Percentiles rank a stretch among this genome's conserved stretches.
phyloP scores from a whole-genome alignment of 208 protist species.

The Wallacemonas sp. region DNA sequence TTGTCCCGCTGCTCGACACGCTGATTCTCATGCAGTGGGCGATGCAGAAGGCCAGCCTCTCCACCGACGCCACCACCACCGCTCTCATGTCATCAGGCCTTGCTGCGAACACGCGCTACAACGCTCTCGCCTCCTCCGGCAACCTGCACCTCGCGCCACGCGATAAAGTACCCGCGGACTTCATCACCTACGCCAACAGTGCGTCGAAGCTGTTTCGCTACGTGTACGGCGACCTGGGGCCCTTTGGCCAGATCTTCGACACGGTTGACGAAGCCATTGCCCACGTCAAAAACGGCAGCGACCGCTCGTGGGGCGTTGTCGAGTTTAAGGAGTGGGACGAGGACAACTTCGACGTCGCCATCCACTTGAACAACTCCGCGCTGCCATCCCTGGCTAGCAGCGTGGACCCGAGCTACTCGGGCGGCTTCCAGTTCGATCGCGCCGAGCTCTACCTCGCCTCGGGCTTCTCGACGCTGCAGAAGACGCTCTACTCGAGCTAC shows the following conservation, averaged over 20 bases:
- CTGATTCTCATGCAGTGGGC: conserved; percentile 32
- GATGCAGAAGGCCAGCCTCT: conserved; percentile 16
- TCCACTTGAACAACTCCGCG: conserved; percentile 46
- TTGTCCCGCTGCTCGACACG: conserved; percentile 21
- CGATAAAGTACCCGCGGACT: conserved; percentile 16
- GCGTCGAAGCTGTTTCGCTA: conserved; percentile 38
- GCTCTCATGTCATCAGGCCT: conserved; percentile 26
- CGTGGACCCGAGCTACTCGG: conserved; percentile 30
- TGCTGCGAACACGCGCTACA: conserved; percentile 26
- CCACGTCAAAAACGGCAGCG: background rate
- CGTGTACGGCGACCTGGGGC: conserved; percentile 31
- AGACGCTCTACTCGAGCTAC: conserved; percentile 38
- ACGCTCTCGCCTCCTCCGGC: conserved; percentile 43
- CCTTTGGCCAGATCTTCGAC: conserved; percentile 25
- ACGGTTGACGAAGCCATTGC: conserved; percentile 34
- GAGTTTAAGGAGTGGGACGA: conserved; percentile 35
- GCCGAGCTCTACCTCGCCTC: conserved; percentile 48
- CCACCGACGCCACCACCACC: conserved; percentile 8
- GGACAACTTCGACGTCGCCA: conserved; percentile 44
- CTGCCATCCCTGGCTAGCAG: conserved; percentile 33
- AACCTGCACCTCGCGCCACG: conserved; percentile 45
- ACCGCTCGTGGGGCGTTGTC: conserved; percentile 39
- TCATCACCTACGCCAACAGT: conserved; percentile 39
- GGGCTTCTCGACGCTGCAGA: conserved; percentile 51
- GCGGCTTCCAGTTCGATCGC: conserved; percentile 37